Evolutionary conservation across 352 stramenopile genomes (phyloP).

Genomic region (Elongisporangium undulatum): DNA sequence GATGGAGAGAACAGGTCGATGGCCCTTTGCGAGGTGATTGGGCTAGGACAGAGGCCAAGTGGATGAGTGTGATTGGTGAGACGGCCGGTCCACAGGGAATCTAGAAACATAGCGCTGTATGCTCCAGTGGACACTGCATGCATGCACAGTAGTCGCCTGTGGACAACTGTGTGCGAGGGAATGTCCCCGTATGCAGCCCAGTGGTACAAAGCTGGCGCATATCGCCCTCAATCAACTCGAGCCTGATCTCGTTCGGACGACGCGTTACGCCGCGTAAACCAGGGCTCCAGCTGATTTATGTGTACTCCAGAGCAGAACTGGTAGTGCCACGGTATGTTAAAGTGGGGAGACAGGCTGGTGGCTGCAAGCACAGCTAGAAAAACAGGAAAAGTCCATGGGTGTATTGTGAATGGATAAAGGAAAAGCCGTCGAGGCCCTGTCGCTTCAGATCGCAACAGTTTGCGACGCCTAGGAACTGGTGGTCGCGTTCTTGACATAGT

Average conservation of each 20-base stretch:
- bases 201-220: neutral
- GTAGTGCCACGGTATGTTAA: no score
- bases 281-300: no score
- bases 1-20: neutral
- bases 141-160: neutral
- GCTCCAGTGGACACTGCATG: neutral
- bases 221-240: neutral
- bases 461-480: constrained; percentile 10
- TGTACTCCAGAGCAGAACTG: no score
- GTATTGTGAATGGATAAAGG: neutral
- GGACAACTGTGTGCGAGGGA: neutral
- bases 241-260: neutral
- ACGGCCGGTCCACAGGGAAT: neutral
- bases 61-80: neutral
- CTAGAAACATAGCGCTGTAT: neutral
- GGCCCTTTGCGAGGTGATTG: neutral
- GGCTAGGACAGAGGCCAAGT: neutral
- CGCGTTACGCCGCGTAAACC: neutral
- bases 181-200: neutral
- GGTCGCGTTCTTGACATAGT: constrained; percentile 24
- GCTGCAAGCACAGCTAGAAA: no score
- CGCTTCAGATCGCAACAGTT: neutral
- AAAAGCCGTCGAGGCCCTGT: neutral
- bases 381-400: neutral
- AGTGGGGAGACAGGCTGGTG: no score